These are phyloP conservation scores for Grifola frondosa DNA, from an alignment of 1,284 basidiomycete species.

Conservation along the genomic window DNA sequence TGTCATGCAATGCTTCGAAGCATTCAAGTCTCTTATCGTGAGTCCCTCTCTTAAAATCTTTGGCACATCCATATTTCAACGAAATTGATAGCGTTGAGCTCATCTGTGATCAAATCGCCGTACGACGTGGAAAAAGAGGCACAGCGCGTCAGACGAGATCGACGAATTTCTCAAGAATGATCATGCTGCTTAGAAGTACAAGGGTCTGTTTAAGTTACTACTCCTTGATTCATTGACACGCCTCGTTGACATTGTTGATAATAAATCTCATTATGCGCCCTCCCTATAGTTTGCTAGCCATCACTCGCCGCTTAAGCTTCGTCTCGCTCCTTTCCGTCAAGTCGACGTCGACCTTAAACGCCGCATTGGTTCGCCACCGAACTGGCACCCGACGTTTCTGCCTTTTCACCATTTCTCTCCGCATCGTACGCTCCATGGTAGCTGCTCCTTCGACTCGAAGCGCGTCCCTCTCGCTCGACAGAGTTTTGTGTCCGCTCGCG, in stretches of 20 bases:
- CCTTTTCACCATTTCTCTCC: no score
- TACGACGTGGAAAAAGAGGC: slow-evolving; percentile 52
- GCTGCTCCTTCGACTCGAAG: slow-evolving; percentile 18
- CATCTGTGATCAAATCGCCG: no score
- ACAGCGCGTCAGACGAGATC: slow-evolving; percentile 51
- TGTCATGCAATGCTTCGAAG: no score
- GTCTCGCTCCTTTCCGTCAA: slow-evolving; percentile 52
- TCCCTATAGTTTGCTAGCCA: slow-evolving; percentile 38
- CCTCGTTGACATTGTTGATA: neutral
- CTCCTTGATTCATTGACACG: slow-evolving; percentile 33
- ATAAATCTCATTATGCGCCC: slow-evolving; percentile 2
- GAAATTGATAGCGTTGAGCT: no score
- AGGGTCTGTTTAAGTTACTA: slow-evolving; percentile 50
- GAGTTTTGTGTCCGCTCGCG: slow-evolving; percentile 35
- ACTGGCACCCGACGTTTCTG: slow-evolving; percentile 16
- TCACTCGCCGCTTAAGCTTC: slow-evolving; percentile 47
- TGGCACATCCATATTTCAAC: no score
- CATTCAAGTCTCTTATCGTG: no score
- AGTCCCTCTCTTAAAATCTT: no score
- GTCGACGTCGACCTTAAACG: slow-evolving; percentile 55
- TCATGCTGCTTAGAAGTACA: slow-evolving; percentile 40
- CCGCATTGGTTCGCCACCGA: slow-evolving; percentile 50
- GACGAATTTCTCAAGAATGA: slow-evolving; percentile 55
- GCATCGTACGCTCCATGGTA: slow-evolving; percentile 8
- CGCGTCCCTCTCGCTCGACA: slow-evolving; percentile 6